phyloP scores from a whole-genome alignment of 352 stramenopile genomes.

The Pythium aristosporum region DNA sequence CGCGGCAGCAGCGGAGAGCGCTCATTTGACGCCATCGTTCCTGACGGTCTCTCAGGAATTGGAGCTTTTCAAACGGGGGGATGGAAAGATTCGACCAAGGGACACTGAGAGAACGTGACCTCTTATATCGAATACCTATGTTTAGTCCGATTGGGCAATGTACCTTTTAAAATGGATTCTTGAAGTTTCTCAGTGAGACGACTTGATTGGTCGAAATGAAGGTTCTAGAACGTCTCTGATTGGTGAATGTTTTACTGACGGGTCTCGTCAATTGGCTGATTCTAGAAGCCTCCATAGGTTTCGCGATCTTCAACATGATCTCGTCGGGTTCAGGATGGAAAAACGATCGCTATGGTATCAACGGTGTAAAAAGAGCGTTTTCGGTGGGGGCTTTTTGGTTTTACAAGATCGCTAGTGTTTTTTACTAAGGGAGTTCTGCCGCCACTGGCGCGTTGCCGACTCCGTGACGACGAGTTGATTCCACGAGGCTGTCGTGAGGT shows the following conservation, averaged over 20 bases:
- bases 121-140: not conserved
- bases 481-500: not conserved
- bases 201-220: constrained; percentile 14
- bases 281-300: not conserved
- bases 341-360: not conserved
- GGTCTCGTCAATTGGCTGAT: constrained; percentile 16
- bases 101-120: not conserved
- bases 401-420: constrained; percentile 7
- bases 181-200: constrained; percentile 1
- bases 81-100: not conserved
- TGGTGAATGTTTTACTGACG: constrained; percentile 16
- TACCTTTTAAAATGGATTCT: constrained; percentile 20
- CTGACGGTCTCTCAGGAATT: not conserved
- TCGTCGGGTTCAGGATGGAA: not conserved
- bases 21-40: constrained; percentile 1
- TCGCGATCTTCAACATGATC: constrained; percentile 22
- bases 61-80: not conserved
- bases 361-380: not conserved
- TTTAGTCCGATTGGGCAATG: not conserved
- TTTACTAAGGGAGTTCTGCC: not conserved
- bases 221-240: constrained; percentile 6
- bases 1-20: constrained; percentile 14
- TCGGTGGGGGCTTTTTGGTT: not conserved
- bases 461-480: not conserved
- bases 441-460: not conserved